Percentiles rank a stretch among this genome's conserved stretches.
phyloP scores from a whole-genome alignment of 2,329 filamentous ascomycete species.

The Aspergillus glaucus region DNA sequence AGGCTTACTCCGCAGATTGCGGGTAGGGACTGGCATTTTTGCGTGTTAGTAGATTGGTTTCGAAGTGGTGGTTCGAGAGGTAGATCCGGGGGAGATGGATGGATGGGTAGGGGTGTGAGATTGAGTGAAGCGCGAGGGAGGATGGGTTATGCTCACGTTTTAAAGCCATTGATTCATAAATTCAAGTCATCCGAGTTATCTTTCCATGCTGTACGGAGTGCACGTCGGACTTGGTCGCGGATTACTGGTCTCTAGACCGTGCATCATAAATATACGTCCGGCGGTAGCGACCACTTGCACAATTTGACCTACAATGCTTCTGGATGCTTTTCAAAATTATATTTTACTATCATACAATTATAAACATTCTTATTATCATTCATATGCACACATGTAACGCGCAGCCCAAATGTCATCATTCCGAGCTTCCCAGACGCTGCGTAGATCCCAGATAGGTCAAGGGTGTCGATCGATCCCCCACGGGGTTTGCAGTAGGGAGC shows the following conservation, averaged over 20 bases:
- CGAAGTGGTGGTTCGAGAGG: constrained; percentile 7
- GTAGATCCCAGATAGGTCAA: constrained; percentile 57
- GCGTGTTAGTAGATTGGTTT: constrained; percentile 11
- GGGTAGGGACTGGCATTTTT: constrained; percentile 30
- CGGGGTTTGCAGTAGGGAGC: constrained; percentile 54
- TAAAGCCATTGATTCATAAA: constrained; percentile 27
- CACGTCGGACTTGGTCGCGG: constrained; percentile 2
- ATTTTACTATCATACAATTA: not conserved
- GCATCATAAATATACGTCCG: constrained; percentile 24
- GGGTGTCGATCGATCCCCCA: constrained; percentile 32
- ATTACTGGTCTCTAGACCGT: not conserved
- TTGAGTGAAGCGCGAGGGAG: not conserved
- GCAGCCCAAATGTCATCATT: not conserved
- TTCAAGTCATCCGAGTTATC: constrained; percentile 19
- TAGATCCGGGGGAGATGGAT: constrained; percentile 2
- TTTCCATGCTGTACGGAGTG: constrained; percentile 12
- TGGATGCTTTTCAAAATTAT: not conserved
- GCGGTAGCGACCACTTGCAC: constrained; percentile 26
- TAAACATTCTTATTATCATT: constrained; percentile 9
- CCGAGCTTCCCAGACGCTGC: constrained; percentile 55
- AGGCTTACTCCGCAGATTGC: constrained; percentile 66
- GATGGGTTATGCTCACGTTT: constrained; percentile 29
- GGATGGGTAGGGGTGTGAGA: not conserved
- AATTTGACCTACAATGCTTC: constrained; percentile 14
- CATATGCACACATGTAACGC: constrained; percentile 26